Evolutionary conservation across 169 alveolate genomes (phyloP), one percentile per base, ranked within the genome.

Genomic region (Cryptosporidium sp.): DNA sequence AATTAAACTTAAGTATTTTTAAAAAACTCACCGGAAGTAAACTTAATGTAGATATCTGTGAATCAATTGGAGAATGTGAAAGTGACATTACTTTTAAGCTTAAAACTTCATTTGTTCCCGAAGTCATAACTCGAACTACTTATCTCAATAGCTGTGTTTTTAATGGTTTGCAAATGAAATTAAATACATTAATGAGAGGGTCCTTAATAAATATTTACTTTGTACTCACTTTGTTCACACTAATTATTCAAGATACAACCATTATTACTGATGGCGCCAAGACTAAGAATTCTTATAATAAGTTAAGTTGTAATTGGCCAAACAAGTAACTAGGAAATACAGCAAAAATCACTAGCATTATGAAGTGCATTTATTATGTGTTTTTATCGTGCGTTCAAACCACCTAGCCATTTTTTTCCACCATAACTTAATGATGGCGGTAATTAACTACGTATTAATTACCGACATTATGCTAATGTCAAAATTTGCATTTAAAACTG

Each of bases 61-160:
- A 56, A 37, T 73, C 86, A 16, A 60, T 52, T 29, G 86, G 60
- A 56, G 86, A 60, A 44, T 56, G 86, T 35, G 86, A 73, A 21
- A 73, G 53, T n/a, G 86, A 53, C 86, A 73, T 73, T 10, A 73
- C 86, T 16, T 73, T 73, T 53, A 73, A 52, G 65, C 61, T 73
- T n/a, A 73, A 48, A 56, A 73, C 65, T 35, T 73, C 86, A 56
- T 51, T 45, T n/a, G 58, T 53, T 31, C 37, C 56, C 16, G 48
- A 31, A 33, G 61, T 26, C 69, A 56, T 52, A 29, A 12, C 18
- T 2, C 8, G 7, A 26, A 56, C 21, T 56, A 23, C 14, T 56
- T 26, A 4, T 26, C 6, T 18, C 18, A 23, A 56, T 56, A 8
- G 26, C 3, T 23, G 16, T 23, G 12, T 1, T 26, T 18, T 23